Base-by-base conservation (phyloP, 805 yeast genomes). In the Torulaspora microellipsoides region DNA sequence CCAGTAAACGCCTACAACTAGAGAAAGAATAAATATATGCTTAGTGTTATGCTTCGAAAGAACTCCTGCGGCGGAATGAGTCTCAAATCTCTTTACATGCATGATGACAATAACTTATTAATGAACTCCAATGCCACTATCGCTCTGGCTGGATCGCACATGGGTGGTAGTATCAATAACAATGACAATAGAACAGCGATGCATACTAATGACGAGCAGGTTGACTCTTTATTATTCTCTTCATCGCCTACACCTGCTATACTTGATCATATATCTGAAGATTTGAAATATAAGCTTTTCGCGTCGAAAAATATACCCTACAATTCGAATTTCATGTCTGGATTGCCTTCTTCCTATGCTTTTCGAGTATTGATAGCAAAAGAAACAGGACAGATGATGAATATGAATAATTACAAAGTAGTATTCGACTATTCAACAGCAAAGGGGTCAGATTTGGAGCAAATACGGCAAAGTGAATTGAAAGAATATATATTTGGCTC, bases 401-500 rank as follows among this genome's bases (percentile, higher is more conserved):
- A 64, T 40, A 56, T 65, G 31, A 61, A 66, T 45, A 68, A 68
- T 45, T 63, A 65, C 43, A 61, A 53, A 31, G 49, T 64, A 0
- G 48, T 59, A 8, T 54, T 63, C 40, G 74, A 70, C 45, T 57
- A 64, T 30, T 53, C 59, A 4, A 54, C 51, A 42, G 58, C 56
- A 11, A 47, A 52, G 27, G 47, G 48, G 17, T 47, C 57, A 0
- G 43, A 47, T 10, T 52, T 58, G 48, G 57, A 54, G 15, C 58
- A 56, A 28, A 60, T 64, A 17, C 53, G 66, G 33, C 56, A 55
- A 2, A 59, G 52, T 42, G 66, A 67, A 35, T 47, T 70, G 35
- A 58, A 63, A 41, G 71, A 69, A 23, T 62, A 66, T 40, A 65
- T 67, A 45, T 69, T 70, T 52, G 72, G 74, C 1, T 69, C 71